Percentiles rank a stretch among this genome's conserved stretches.
Evolutionary conservation across 257 asterid genomes (phyloP).

Genomic region (Craterostigma plantagineum): DNA sequence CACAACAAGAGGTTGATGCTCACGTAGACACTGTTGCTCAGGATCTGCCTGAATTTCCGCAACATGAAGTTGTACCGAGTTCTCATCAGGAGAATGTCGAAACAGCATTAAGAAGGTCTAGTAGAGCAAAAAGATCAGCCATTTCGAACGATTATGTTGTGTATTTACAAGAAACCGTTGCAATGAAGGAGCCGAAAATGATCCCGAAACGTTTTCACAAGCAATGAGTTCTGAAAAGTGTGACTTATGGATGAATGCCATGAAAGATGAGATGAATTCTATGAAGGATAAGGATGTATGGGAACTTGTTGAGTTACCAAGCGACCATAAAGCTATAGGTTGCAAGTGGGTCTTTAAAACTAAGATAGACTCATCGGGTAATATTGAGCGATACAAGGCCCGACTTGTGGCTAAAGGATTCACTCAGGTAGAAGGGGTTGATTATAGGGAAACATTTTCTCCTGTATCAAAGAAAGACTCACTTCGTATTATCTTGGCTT

Average conservation of each 20-base stretch:
- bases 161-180: too few species aligned
- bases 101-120: neutral
- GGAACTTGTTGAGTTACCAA: neutral
- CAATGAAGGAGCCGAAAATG: neutral
- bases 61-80: neutral
- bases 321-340: neutral
- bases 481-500: too few species aligned
- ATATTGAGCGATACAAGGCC: too few species aligned
- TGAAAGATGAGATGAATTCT: neutral
- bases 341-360: too few species aligned
- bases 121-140: neutral
- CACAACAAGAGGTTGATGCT: neutral
- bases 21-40: neutral
- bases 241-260: neutral
- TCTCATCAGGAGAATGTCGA: neutral
- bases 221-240: neutral
- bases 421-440: too few species aligned
- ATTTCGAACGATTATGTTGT: neutral
- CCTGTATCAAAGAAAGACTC: too few species aligned
- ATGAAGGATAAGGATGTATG: neutral
- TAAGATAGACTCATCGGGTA: too few species aligned
- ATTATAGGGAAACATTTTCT: too few species aligned
- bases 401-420: too few species aligned
- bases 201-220: neutral
- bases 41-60: neutral